Evolutionary conservation across 305 asterid species (phyloP), one percentile per base, ranked within the genome.

Genomic region (Fraxinus angustifolia): DNA sequence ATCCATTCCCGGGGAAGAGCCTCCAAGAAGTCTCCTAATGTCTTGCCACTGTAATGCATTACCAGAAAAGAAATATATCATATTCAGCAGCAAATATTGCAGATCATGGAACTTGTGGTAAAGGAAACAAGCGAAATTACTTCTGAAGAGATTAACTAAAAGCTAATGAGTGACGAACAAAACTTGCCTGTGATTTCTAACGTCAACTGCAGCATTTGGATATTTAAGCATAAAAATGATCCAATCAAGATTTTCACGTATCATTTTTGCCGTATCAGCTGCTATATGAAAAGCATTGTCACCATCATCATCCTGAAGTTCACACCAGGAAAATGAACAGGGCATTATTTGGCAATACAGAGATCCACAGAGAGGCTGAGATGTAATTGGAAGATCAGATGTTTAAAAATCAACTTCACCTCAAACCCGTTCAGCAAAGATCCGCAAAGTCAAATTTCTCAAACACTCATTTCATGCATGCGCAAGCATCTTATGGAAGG

Each of bases 1-100:
- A 96, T 92, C 99, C 99, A 96, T 87, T 96, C 98, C 83, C 99
- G 92, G 1, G 99, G 99, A 77, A 96, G 94, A 84, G 93, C 90
- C 92, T 96, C 99, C 92, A 96, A 84, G 88, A 88, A 94, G 88
- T 92, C 97, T 50, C 88, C 79, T 19, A 96, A 88, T 68, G 97
- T 91, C 90, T 87, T 94, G 65, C 99, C 99, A 88, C 99, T 96
- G 95, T 71, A 86, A 88, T 82, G 71, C 84, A 88, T 76, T 60
- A 79, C 33, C 34, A 87, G 56, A 21, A 26, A 34, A 77, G 78
- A 75, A 79, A 68, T 56, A 40, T 80, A 81, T 82, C 83, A 73
- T 82, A 53, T 74, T 65, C 62, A 53, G 80, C 77, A 78, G 74
- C 78, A 76, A 30, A 76, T 19, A 79, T 79, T 79, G 78, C 79